Evolutionary conservation across 192 early-diverging fungal species (phyloP).

Genomic region (Coemansia sp.): DNA sequence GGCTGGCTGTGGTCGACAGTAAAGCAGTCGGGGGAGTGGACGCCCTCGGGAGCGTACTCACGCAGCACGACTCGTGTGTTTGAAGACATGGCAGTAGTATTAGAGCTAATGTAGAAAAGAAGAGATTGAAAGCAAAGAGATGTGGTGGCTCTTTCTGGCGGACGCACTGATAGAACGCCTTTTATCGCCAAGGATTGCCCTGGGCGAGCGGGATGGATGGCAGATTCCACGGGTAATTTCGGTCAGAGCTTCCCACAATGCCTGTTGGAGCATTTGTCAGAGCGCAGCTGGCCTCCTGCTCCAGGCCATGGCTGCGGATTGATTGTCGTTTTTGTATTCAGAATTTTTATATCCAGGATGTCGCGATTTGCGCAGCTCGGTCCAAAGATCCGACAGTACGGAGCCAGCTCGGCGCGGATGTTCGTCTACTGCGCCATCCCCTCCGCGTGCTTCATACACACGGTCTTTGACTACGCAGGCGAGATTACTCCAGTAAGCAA

Average conservation of each 20-base stretch:
- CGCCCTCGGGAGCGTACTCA: slow-evolving; percentile 20
- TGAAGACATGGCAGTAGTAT: not conserved
- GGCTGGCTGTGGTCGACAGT: slow-evolving; percentile 27
- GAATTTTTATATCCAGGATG: not conserved
- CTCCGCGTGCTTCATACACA: slow-evolving; percentile 65
- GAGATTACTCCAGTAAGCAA: slow-evolving; percentile 73
- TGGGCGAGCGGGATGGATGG: too few species aligned
- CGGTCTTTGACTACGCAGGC: slow-evolving; percentile 69
- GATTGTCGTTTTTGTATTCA: not conserved
- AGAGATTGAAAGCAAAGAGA: not conserved
- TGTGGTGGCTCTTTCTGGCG: not conserved
- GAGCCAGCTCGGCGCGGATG: slow-evolving; percentile 7
- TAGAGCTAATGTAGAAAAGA: not conserved
- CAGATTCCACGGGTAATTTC: not conserved
- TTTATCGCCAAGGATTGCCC: too few species aligned
- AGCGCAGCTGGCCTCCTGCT: not conserved
- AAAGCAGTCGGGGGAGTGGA: slow-evolving; percentile 22
- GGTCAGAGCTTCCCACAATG: not conserved
- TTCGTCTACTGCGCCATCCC: slow-evolving; percentile 47
- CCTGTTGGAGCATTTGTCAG: not conserved
- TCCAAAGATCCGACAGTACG: slow-evolving; percentile 1
- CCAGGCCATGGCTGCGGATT: not conserved
- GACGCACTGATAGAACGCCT: not conserved
- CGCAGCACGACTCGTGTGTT: slow-evolving; percentile 21
- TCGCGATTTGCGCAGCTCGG: not conserved